phyloP scores from a whole-genome alignment of 2,329 filamentous ascomycete genomes.

The Curvularia spicifera region DNA sequence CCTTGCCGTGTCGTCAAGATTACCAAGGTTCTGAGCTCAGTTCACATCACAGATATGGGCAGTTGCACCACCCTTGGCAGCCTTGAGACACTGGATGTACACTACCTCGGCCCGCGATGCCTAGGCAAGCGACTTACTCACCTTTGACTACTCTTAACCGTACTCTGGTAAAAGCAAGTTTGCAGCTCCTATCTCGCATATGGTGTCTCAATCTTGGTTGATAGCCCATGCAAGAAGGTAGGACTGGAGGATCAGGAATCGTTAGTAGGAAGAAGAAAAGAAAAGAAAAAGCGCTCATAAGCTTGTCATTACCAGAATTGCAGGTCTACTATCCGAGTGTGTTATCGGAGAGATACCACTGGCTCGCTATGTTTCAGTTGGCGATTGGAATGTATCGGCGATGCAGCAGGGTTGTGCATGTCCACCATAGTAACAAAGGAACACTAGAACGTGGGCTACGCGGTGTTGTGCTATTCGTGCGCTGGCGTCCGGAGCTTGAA shows the following conservation, averaged over 20 bases:
- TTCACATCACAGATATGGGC: background rate
- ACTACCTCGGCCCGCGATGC: background rate
- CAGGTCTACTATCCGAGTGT: background rate
- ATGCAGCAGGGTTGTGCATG: background rate
- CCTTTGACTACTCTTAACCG: background rate
- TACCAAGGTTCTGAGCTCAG: background rate
- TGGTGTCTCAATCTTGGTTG: background rate
- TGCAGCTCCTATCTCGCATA: background rate
- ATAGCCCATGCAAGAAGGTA: background rate
- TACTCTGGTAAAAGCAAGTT: background rate
- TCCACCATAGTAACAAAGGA: background rate
- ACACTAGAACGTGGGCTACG: background rate
- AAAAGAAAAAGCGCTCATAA: background rate
- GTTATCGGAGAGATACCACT: background rate
- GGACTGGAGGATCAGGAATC: background rate
- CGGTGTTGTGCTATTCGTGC: background rate
- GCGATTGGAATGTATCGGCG: background rate
- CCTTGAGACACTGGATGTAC: background rate
- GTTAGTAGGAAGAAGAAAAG: background rate
- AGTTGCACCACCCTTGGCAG: background rate
- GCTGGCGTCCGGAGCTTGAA: background rate
- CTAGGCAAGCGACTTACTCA: background rate
- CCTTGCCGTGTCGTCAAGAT: background rate
- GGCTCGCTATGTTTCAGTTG: background rate
- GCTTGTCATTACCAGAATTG: background rate